A percentile compares a stretch with the other conserved stretches of the same genome.
phyloP scores from a whole-genome alignment of 169 alveolate species.

The Perkinsus olseni region DNA sequence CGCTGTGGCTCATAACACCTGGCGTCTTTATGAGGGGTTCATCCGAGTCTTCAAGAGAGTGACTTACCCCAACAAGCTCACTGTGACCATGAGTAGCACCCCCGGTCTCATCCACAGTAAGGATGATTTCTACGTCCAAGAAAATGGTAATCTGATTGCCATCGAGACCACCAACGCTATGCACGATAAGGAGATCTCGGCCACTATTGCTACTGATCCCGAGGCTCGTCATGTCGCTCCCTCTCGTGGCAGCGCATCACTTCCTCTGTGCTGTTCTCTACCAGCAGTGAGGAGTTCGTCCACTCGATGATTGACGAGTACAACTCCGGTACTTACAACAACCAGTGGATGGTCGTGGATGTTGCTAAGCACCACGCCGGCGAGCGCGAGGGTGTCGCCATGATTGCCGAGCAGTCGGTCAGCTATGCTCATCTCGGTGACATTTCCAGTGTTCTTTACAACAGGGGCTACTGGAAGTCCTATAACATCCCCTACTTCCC shows the following conservation, averaged over 20 bases:
- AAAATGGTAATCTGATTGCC: not conserved
- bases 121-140: not conserved
- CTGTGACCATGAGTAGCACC: not conserved
- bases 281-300: not conserved
- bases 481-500: not conserved
- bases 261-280: not conserved
- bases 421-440: not conserved
- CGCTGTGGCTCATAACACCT: not conserved
- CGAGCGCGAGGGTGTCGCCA: not conserved
- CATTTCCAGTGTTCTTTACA: not conserved
- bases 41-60: not conserved
- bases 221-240: not conserved
- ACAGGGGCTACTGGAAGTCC: not conserved
- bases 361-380: not conserved
- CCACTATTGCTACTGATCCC: not conserved
- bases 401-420: not conserved
- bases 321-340: not conserved
- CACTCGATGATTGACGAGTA: not conserved
- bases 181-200: not conserved
- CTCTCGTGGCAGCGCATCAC: not conserved
- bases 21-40: not conserved
- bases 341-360: not conserved
- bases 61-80: not conserved
- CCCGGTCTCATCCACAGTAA: not conserved
- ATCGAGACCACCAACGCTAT: not conserved